Conservation (phyloP, 768 basidiomycete species). For the Sistotremastrum suecicum region DNA sequence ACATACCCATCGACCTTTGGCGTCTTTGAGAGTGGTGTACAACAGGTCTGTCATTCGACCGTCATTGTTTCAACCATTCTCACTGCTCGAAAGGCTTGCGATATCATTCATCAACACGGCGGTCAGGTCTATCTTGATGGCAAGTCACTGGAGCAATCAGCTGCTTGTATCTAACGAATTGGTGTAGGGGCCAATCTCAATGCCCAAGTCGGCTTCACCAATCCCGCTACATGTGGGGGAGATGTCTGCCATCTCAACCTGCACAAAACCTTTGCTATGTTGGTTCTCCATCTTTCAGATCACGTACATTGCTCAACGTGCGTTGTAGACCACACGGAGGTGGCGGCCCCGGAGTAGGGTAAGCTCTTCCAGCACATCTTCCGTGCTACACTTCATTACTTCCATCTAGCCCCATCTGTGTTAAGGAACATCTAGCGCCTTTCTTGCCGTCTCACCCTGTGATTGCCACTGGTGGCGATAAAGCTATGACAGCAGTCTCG, state of each 20-base stretch:
- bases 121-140: slow-evolving; percentile 98
- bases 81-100: slow-evolving; percentile 48
- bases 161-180: neutral
- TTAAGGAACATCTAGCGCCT: slow-evolving; percentile 82
- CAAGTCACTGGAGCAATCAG: slow-evolving; percentile 8
- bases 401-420: slow-evolving; percentile 67
- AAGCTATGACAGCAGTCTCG: slow-evolving; percentile 77
- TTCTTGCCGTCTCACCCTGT: slow-evolving; percentile 88
- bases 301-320: neutral
- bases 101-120: slow-evolving; percentile 87
- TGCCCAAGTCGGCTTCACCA: slow-evolving; percentile 85
- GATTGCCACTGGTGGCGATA: slow-evolving; percentile 46
- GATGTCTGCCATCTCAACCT: slow-evolving; percentile 98
- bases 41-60: slow-evolving; percentile 28
- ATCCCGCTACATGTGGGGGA: slow-evolving; percentile 88
- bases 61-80: neutral
- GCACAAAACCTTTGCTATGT: slow-evolving; percentile 97
- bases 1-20: slow-evolving; percentile 97
- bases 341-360: slow-evolving; percentile 94
- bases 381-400: neutral
- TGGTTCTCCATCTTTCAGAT: slow-evolving; percentile 14
- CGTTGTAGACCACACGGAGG: slow-evolving; percentile 78
- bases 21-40: slow-evolving; percentile 88
- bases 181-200: slow-evolving; percentile 73
- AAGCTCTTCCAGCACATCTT: slow-evolving; percentile 11